Base-by-base conservation (phyloP, 2,329 filamentous ascomycete genomes). In the Corinectria fuckeliana region DNA sequence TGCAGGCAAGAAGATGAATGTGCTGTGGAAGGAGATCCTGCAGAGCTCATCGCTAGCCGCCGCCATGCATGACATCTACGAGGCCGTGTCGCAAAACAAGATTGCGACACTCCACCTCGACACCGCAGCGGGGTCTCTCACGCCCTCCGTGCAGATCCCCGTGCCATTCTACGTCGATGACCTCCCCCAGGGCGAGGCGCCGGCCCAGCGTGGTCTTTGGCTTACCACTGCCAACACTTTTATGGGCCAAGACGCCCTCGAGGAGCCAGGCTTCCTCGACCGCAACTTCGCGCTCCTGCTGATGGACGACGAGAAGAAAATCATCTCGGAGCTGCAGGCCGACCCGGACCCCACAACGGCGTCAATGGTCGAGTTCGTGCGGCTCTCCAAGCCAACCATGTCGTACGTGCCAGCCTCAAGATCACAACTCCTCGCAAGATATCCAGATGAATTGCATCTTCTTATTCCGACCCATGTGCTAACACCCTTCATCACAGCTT, bases 271-370 rank as follows among this genome's bases (percentile, higher is more conserved):
- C 1, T 88, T 90, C 53, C 81, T 96, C 44, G 92, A 93, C 62
- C 93, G 92, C 67, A 91, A 96, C 73, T 96, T 96, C 69, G 91
- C 91, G 0, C 80, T 99, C 2, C 81, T 99, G 0, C 84, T 98
- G 8, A 87, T 97, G 50, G 89, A 93, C 61, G 92, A 96, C 68
- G 91, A 94, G 70, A 88, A 88, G 68, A 88, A 88, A 68, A 86
- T 90, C 56, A 82, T 88, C 5, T 84, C 91, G 1, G 88, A 91
- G 60, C 87, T 98, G 9, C 86, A 96, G 67, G 84, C 86, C 1
- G 91, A 95, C 44, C 84, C 88, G 8, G 91, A 92, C 41, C 89
- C 91, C 6, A 86, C 92, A 7, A 91, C 91, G 0, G 83, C 87
- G 1, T 88, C 90, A 6, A 88, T 99, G 73, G 86, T 93, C 3